Conservation (phyloP, 2,329 filamentous ascomycete genomes). For the Calonectria pseudoturangicola region DNA sequence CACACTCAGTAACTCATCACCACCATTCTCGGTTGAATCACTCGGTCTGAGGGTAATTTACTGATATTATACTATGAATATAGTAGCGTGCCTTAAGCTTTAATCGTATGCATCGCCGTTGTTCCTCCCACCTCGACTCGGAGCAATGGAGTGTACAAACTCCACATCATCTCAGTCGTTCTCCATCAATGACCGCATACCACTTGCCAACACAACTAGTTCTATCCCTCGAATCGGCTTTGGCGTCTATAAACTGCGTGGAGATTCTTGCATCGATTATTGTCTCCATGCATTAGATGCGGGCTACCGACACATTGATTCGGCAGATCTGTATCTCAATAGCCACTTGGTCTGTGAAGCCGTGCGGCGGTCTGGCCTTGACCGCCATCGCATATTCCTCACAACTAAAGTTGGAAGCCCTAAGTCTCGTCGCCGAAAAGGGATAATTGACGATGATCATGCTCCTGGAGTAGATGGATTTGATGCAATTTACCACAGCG, state of each 20-base stretch:
- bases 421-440: slow-evolving; percentile 50
- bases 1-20: background rate
- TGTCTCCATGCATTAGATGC: slow-evolving; percentile 73
- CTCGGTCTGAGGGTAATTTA: background rate
- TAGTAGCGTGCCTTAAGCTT: background rate
- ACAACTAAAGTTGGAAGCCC: slow-evolving; percentile 81
- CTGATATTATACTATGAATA: background rate
- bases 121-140: background rate
- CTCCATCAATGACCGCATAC: slow-evolving; percentile 43
- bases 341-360: slow-evolving; percentile 80
- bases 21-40: background rate
- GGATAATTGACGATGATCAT: background rate
- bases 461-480: slow-evolving; percentile 57
- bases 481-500: slow-evolving; percentile 75
- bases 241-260: slow-evolving; percentile 79
- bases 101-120: background rate
- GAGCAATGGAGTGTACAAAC: background rate
- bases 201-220: slow-evolving; percentile 49
- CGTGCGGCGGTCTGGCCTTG: slow-evolving; percentile 72
- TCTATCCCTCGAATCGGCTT: slow-evolving; percentile 81
- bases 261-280: slow-evolving; percentile 73
- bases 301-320: slow-evolving; percentile 80
- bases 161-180: slow-evolving; percentile 20
- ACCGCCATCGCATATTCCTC: slow-evolving; percentile 77
- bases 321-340: slow-evolving; percentile 79